phyloP scores from a whole-genome alignment of 129 eudicot species.

The Saussurea involucrata region DNA sequence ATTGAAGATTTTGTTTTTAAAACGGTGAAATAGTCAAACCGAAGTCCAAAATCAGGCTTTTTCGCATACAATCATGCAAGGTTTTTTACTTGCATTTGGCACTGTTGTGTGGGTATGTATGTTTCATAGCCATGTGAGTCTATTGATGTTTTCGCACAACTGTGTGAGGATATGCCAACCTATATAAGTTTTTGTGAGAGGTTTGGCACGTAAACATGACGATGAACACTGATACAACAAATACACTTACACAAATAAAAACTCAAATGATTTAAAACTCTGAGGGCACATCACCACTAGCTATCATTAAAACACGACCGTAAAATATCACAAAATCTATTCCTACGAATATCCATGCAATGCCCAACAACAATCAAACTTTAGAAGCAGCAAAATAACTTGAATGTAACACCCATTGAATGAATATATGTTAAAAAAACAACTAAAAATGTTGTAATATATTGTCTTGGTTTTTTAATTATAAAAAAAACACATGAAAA shows the following conservation, averaged over 20 bases:
- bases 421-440: background rate
- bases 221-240: too few relatives aligned
- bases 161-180: background rate
- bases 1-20: background rate
- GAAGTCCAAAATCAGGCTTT: background rate
- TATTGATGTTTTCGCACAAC: background rate
- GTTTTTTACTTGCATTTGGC: background rate
- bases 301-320: background rate
- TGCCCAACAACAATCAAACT: background rate
- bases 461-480: background rate
- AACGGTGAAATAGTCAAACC: too few relatives aligned
- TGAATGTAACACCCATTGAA: background rate
- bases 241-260: too few relatives aligned
- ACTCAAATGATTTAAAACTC: background rate
- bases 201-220: too few relatives aligned
- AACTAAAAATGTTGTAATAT: too few relatives aligned
- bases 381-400: background rate
- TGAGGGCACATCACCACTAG: background rate
- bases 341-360: background rate
- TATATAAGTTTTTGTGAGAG: too few relatives aligned
- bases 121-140: background rate
- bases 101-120: background rate
- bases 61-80: background rate
- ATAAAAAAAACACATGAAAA: background rate
- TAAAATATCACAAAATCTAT: background rate